phyloP scores from a whole-genome alignment of 441 rosid species.

The Aleurites moluccanus region DNA sequence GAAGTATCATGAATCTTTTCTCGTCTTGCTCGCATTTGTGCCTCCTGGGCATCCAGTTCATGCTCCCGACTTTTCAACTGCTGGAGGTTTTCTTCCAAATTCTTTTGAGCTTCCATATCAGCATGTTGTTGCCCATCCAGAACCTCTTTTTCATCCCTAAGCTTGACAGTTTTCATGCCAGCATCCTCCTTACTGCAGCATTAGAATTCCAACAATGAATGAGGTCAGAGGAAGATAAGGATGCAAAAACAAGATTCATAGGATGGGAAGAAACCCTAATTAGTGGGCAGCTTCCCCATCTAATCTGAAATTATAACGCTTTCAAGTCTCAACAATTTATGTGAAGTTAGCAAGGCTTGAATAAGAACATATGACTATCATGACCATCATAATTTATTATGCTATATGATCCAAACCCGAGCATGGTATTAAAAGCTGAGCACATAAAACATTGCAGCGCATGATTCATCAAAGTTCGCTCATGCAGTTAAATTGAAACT shows the following conservation, averaged over 20 bases:
- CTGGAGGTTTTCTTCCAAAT: conserved; percentile 94
- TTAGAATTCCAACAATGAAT: conserved; percentile 15
- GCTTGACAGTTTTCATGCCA: conserved; percentile 85
- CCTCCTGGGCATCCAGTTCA: conserved; percentile 77
- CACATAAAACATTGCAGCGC: neutral
- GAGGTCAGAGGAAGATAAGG: neutral
- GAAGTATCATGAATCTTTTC: conserved; percentile 64
- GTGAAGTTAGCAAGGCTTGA: neutral
- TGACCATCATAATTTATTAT: neutral
- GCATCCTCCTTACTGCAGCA: conserved; percentile 92
- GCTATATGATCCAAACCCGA: neutral
- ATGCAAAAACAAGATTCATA: neutral
- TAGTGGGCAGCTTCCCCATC: neutral
- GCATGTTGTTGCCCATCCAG: conserved; percentile 93
- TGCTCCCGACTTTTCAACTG: conserved; percentile 77
- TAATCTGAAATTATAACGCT: neutral
- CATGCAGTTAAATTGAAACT: neutral
- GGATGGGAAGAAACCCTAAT: neutral
- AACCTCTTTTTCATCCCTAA: conserved; percentile 97
- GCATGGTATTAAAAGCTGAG: neutral
- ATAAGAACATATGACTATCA: neutral
- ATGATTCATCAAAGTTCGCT: neutral
- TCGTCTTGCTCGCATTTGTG: conserved; percentile 69
- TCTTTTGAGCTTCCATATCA: conserved; percentile 86
- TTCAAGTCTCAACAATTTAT: no score